These are phyloP conservation scores for Lasiosphaeria ovina DNA, from an alignment of 495 filamentous ascomycete species.

Conservation along the genomic window DNA sequence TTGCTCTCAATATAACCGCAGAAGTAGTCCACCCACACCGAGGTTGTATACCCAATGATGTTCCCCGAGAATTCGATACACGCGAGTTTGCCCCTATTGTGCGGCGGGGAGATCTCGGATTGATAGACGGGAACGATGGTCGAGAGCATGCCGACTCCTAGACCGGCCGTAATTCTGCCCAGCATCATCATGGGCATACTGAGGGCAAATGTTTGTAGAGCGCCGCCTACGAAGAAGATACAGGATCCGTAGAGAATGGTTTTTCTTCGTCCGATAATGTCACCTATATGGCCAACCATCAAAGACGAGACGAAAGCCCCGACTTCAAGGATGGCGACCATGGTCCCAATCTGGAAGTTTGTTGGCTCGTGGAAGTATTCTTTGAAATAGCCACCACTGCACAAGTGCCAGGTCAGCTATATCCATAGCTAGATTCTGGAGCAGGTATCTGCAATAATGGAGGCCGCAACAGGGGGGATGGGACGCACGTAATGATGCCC, in stretches of 20 bases:
- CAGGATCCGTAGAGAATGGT: constrained; percentile 93
- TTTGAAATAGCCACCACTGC: constrained; percentile 79
- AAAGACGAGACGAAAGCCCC: constrained; percentile 91
- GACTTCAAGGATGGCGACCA: constrained; percentile 94
- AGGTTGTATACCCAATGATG: constrained; percentile 90
- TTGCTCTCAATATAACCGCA: constrained; percentile 86
- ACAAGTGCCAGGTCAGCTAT: constrained; percentile 9
- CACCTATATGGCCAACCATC: constrained; percentile 83
- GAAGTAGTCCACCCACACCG: constrained; percentile 98
- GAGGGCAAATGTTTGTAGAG: constrained; percentile 74
- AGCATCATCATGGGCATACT: constrained; percentile 90
- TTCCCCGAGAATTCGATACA: constrained; percentile 99
- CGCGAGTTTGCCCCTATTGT: constrained; percentile 90
- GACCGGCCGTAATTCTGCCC: constrained; percentile 85
- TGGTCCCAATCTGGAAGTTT: constrained; percentile 81
- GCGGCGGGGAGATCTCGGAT: constrained; percentile 94
- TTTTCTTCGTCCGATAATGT: constrained; percentile 83
- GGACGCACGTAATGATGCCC: constrained; percentile 90
- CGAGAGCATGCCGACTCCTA: constrained; percentile 90
- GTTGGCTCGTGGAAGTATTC: constrained; percentile 90
- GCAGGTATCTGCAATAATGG: not conserved
- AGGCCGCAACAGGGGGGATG: constrained; percentile 3
- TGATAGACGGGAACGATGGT: constrained; percentile 98
- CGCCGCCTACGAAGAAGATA: constrained; percentile 89
- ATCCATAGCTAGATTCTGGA: too few relatives aligned